Evolutionary conservation across 306 rosid species (phyloP).

Genomic region (Canavalia gladiata): DNA sequence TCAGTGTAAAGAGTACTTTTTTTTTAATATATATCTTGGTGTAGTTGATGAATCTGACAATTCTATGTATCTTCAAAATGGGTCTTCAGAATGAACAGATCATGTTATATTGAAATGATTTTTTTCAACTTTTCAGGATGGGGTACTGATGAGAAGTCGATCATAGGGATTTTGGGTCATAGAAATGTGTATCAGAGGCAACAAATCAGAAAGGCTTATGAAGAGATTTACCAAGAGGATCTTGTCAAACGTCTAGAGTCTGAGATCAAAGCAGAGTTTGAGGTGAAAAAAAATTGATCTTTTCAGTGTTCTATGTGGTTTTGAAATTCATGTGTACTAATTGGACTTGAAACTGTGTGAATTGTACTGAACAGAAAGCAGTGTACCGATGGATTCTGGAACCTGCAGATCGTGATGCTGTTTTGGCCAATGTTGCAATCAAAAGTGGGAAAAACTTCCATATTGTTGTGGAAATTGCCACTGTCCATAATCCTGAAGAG

Average conservation of each 20-base stretch:
- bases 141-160: constrained; percentile 83
- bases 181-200: constrained; percentile 75
- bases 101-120: background rate
- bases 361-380: constrained; percentile 63
- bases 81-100: background rate
- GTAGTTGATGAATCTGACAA: background rate
- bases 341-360: background rate
- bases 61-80: background rate
- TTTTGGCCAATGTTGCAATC: constrained; percentile 71
- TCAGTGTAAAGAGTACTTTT: background rate
- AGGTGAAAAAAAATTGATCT: constrained; percentile 54
- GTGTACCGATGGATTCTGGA: constrained; percentile 82
- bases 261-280: constrained; percentile 81
- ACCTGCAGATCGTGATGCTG: constrained; percentile 80
- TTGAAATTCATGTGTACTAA: constrained; percentile 21
- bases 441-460: constrained; percentile 59
- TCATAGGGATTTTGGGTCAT: constrained; percentile 64
- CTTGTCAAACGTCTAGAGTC: constrained; percentile 82
- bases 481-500: constrained; percentile 71
- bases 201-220: constrained; percentile 72
- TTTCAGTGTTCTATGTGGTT: background rate
- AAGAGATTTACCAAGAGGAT: constrained; percentile 70
- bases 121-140: constrained; percentile 61
- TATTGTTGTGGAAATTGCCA: constrained; percentile 68
- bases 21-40: background rate